A percentile compares a stretch with the other conserved stretches of the same genome.
Evolutionary conservation across 495 filamentous ascomycete genomes (phyloP).

Genomic region (Hypoxylon fragiforme): DNA sequence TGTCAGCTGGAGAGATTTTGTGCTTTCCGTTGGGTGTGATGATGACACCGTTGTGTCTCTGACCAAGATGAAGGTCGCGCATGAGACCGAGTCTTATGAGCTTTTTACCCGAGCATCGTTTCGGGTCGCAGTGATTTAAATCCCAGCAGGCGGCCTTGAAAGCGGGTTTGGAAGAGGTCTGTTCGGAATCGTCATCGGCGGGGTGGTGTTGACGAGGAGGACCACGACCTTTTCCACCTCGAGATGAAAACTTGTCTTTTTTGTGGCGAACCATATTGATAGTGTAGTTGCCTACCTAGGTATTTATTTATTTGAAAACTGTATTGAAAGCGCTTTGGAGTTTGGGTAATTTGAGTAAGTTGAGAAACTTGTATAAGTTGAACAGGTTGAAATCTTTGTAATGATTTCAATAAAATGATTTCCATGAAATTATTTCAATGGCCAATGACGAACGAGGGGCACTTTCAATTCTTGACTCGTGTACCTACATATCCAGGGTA

Average conservation of each 20-base stretch:
- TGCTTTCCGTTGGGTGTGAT: constrained; percentile 92
- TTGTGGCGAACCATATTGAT: constrained; percentile 84
- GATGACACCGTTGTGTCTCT: constrained; percentile 86
- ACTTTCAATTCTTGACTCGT: too few species aligned
- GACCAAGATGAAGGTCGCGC: constrained; percentile 88
- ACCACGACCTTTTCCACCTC: constrained; percentile 65
- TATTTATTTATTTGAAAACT: background rate
- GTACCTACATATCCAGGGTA: too few species aligned
- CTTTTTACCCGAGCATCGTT: constrained; percentile 92
- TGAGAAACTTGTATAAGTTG: too few species aligned
- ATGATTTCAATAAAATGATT: background rate
- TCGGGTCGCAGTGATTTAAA: constrained; percentile 94
- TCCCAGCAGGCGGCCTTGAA: constrained; percentile 98
- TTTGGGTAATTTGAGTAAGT: too few species aligned
- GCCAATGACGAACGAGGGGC: constrained; percentile 22
- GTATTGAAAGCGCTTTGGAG: too few species aligned
- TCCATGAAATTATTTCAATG: constrained; percentile 1
- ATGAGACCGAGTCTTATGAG: constrained; percentile 90
- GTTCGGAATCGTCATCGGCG: constrained; percentile 43
- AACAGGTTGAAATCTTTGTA: too few species aligned
- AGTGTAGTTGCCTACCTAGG: background rate
- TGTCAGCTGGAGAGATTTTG: constrained; percentile 79
- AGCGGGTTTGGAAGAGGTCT: constrained; percentile 54
- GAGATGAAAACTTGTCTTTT: constrained; percentile 77
- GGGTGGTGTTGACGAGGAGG: constrained; percentile 44